phyloP scores from a whole-genome alignment of 352 stramenopile genomes.

The Globisporangium irregulare region DNA sequence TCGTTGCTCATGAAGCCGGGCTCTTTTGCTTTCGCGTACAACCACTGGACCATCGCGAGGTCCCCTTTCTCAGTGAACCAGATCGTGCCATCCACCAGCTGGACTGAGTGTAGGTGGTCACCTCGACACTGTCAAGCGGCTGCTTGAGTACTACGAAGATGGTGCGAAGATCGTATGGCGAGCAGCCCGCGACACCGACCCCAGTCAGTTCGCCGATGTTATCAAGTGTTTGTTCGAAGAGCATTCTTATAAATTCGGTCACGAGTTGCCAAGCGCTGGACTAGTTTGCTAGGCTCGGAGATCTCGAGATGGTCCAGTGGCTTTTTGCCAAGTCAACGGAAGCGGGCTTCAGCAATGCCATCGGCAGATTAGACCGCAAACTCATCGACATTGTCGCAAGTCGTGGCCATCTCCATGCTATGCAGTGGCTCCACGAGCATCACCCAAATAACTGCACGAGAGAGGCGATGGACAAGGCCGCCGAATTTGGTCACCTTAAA shows the following conservation, averaged over 20 bases:
- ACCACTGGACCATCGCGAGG: neutral
- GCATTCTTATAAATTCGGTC: neutral
- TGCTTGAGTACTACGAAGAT: no score
- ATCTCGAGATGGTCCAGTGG: slow-evolving; percentile 1
- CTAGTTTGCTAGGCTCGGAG: neutral
- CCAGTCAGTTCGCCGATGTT: neutral
- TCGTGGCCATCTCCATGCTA: neutral
- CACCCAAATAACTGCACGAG: neutral
- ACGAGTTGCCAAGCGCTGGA: neutral
- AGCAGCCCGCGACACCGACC: no score
- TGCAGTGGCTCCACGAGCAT: neutral
- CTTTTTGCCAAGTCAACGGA: neutral
- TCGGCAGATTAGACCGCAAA: neutral
- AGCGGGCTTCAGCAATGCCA: neutral
- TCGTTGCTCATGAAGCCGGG: no score
- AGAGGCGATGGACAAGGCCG: neutral
- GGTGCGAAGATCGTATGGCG: no score
- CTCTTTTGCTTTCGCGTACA: neutral
- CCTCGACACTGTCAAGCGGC: no score
- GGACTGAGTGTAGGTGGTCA: no score
- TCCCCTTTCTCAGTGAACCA: neutral
- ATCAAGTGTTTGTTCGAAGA: neutral
- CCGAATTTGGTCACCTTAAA: neutral
- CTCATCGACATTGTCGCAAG: neutral
- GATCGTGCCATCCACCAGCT: neutral